Base-by-base conservation (phyloP, 2,329 filamentous ascomycete genomes). In the Monosporascus sp. region DNA sequence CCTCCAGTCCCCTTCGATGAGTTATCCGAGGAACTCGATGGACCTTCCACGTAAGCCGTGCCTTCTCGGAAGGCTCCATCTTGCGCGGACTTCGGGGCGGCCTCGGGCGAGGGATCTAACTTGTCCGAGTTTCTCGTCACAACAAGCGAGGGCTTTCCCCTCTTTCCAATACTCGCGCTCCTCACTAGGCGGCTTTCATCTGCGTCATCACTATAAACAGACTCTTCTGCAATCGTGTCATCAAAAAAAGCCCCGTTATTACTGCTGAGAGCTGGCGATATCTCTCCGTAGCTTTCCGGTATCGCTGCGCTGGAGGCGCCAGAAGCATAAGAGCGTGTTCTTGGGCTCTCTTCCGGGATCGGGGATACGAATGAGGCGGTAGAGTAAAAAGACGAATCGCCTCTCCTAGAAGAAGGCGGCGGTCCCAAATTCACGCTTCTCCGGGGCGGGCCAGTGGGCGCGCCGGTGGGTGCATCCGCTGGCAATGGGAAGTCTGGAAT, bases 231-330 rank as follows among this genome's bases (percentile, higher is more conserved):
- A 45, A 77, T 73, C 3, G 71, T 68, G 36, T 81, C 78, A 48
- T 80, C 78, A 56, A 78, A 79, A 58, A 76, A 76, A 14, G 72
- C 72, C n/a, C 78, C 78, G 61, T 74, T 62, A 51, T 77, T 69
- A 66, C 76, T 81, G 34, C 76, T 81, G 34, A 66, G 66, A 14
- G 67, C 67, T 3, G 75, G 74, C 1, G 79, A 80, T 14, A 71
- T 66, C 5, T 76, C 80, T 5, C 76, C 82, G 82, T 86, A 91
- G 60, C 76, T 84, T 20, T 84, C 81, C 1, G 88, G 87, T 66
- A 91, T 88, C 0, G 82, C 87, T 37, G 84, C 81, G 60, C 87
- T 91, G 3, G 88, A 91, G 22, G 83, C 87, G 63, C 83, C 86
- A 0, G 88, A 90, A 27, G 77, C 76, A 64, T 83, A 80, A 1